Percentiles rank a stretch among this genome's conserved stretches.
These are phyloP conservation scores for Myrica gale DNA, from an alignment of 306 rosid genomes.

Conservation along the genomic window DNA sequence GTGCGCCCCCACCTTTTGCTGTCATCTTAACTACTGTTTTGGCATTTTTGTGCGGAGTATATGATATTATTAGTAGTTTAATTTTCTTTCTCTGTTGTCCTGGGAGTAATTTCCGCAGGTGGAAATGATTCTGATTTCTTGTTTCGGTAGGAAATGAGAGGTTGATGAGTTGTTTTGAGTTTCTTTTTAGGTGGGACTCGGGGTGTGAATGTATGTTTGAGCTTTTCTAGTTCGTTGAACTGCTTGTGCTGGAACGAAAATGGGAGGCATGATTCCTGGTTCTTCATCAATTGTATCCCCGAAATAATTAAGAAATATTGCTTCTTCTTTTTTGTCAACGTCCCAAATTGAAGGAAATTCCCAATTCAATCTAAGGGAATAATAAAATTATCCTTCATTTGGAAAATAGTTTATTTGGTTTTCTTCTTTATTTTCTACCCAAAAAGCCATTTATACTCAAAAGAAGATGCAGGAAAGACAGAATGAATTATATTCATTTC, in stretches of 20 bases:
- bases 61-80: background rate
- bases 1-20: conserved; percentile 29
- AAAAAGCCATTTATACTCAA: too few species aligned
- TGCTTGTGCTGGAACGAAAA: background rate
- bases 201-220: background rate
- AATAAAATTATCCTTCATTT: too few species aligned
- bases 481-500: too few species aligned
- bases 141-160: conserved; percentile 20
- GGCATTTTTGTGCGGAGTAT: background rate
- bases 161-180: conserved; percentile 19
- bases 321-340: too few species aligned
- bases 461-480: too few species aligned
- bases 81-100: too few species aligned
- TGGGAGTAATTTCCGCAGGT: background rate
- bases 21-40: conserved; percentile 33
- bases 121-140: conserved; percentile 3
- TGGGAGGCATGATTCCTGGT: background rate
- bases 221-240: background rate
- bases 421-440: too few species aligned
- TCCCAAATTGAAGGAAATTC: too few species aligned
- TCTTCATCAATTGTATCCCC: background rate
- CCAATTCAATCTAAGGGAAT: too few species aligned
- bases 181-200: background rate
- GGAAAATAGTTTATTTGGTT: too few species aligned
- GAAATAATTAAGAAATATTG: background rate